Percentiles rank a stretch among this genome's conserved stretches.
phyloP scores from a whole-genome alignment of 768 basidiomycete species.

The Russula emetica region DNA sequence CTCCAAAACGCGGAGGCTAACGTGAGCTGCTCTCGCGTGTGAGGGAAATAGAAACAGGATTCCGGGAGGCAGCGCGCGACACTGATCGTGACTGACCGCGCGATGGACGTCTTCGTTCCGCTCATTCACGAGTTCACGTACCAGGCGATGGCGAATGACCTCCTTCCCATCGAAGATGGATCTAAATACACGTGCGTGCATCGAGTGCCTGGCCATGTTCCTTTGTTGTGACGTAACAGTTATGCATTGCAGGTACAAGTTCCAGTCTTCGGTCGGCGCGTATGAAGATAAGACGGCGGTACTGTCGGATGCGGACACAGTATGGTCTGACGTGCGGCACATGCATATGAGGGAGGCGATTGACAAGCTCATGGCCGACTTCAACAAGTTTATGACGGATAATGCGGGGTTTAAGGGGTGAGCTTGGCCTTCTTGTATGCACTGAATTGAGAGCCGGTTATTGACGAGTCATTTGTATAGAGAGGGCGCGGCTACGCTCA shows the following conservation, averaged over 20 bases:
- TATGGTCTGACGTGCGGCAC: constrained; percentile 92
- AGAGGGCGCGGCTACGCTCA: constrained; percentile 79
- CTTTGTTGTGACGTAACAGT: constrained; percentile 1
- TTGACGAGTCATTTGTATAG: constrained; percentile 35
- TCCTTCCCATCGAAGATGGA: constrained; percentile 85
- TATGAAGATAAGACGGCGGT: constrained; percentile 85
- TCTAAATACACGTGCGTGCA: constrained; percentile 73
- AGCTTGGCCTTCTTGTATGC: constrained; percentile 27
- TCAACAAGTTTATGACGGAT: constrained; percentile 90
- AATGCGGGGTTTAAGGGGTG: constrained; percentile 93
- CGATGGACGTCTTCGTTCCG: constrained; percentile 90
- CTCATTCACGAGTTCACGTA: constrained; percentile 98
- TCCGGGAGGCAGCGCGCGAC: constrained; percentile 62
- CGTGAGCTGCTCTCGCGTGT: not conserved
- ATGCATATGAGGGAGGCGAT: constrained; percentile 99
- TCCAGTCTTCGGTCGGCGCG: constrained; percentile 80
- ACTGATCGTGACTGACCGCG: constrained; percentile 90
- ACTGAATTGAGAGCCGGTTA: not conserved
- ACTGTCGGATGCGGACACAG: constrained; percentile 80
- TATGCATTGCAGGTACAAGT: constrained; percentile 66
- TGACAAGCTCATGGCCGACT: constrained; percentile 93
- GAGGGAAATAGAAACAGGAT: constrained; percentile 32
- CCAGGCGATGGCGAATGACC: constrained; percentile 97
- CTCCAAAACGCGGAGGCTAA: not conserved
- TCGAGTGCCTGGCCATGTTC: not conserved